Percentiles rank a stretch among this genome's conserved stretches.
phyloP scores from a whole-genome alignment of 225 moss, liverwort and hornwort species.

The Marchantia paleacea region DNA sequence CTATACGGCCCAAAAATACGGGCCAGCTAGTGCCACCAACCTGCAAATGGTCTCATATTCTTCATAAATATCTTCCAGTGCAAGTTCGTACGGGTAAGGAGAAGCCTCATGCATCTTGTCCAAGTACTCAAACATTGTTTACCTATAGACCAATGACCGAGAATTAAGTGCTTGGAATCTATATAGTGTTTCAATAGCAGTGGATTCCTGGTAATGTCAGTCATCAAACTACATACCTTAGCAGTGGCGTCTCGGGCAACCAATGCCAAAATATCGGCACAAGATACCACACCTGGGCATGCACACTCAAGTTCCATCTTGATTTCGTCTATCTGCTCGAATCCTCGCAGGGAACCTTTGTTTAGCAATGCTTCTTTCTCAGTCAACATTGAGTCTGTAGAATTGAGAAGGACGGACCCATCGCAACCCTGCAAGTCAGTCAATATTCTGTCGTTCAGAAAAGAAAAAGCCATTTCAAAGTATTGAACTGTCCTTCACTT shows the following conservation, averaged over 20 bases:
- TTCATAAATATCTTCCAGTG: no score
- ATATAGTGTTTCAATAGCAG: no score
- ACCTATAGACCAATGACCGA: no score
- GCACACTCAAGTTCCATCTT: conserved; percentile 43
- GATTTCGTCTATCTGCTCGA: conserved; percentile 27
- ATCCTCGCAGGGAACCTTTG: neutral
- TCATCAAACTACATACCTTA: neutral
- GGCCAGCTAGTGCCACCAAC: neutral
- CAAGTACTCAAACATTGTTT: no score
- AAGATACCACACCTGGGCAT: conserved; percentile 45
- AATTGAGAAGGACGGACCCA: conserved; percentile 41
- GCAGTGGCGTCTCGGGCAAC: conserved; percentile 9
- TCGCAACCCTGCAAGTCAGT: conserved; percentile 33
- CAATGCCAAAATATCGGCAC: conserved; percentile 43
- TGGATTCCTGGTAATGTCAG: no score
- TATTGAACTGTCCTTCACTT: neutral
- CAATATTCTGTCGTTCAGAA: neutral
- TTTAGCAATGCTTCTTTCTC: conserved; percentile 16
- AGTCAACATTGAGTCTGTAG: conserved; percentile 15
- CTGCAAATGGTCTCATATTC: neutral
- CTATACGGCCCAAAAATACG: neutral
- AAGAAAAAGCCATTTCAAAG: neutral
- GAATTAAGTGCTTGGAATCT: no score
- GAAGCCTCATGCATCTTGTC: no score
- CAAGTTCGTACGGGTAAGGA: no score